A percentile compares a stretch with the other conserved stretches of the same genome.
Conservation (phyloP, 2,329 filamentous ascomycete species). For the Zasmidium citrigriseum region DNA sequence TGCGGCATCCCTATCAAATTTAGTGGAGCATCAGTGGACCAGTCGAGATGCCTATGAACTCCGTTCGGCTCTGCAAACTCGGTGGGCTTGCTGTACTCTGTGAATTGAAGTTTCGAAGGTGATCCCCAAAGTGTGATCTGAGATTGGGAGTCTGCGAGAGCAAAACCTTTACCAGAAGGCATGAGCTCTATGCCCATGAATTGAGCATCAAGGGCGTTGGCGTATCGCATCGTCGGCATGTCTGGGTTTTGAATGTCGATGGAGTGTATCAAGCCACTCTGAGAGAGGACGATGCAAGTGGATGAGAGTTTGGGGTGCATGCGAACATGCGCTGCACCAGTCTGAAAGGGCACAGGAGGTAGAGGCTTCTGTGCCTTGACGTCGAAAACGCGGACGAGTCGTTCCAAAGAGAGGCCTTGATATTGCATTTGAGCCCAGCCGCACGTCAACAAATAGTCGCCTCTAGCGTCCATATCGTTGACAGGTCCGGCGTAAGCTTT, state of each 20-base stretch:
- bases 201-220: slow-evolving; percentile 70
- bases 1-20: slow-evolving; percentile 89
- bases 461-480: slow-evolving; percentile 95
- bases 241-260: slow-evolving; percentile 95
- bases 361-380: slow-evolving; percentile 86
- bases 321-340: slow-evolving; percentile 88
- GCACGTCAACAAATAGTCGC: slow-evolving; percentile 93
- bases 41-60: slow-evolving; percentile 48
- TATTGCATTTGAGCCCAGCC: slow-evolving; percentile 85
- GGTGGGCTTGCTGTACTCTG: slow-evolving; percentile 74
- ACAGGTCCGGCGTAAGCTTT: slow-evolving; percentile 85
- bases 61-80: slow-evolving; percentile 73
- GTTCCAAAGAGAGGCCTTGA: slow-evolving; percentile 80
- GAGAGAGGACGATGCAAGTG: slow-evolving; percentile 89
- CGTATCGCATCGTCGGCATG: slow-evolving; percentile 80
- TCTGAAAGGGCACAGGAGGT: slow-evolving; percentile 87
- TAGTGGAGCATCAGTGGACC: slow-evolving; percentile 68
- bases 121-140: slow-evolving; percentile 87
- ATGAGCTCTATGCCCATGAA: slow-evolving; percentile 83
- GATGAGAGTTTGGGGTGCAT: slow-evolving; percentile 97
- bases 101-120: slow-evolving; percentile 80
- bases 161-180: slow-evolving; percentile 82
- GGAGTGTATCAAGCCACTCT: slow-evolving; percentile 90
- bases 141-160: slow-evolving; percentile 75
- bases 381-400: slow-evolving; percentile 93